Evolutionary conservation across 768 basidiomycete species (phyloP), one percentile per base, ranked within the genome.

Genomic region (Naganishia antarctica): DNA sequence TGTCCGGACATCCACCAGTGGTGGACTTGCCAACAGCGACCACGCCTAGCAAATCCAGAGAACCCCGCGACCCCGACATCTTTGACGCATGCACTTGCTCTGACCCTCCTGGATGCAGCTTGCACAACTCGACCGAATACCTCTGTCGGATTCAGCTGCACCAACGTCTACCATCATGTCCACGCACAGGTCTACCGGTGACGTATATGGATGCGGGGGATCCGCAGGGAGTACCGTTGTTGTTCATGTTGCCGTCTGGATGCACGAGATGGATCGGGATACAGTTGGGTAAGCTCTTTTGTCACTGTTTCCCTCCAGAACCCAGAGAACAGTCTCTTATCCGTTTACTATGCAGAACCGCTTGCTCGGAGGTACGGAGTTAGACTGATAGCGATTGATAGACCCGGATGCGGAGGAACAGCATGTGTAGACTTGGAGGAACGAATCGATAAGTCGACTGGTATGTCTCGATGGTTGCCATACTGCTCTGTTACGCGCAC

Each of bases 371-470:
- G 62, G 15, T 73, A 73, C 63, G 69, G 72, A 3, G 48, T 74
- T 12, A 43, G 73, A 32, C 47, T 73, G 43, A 72, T 74, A n/a
- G 68, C 68, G 13, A 65, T 74, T 7, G 73, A 74, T 66, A 67
- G 73, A 50, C 73, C 73, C 15, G 73, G 73, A 28, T 65, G 67
- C 12, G 73, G 73, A 29, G 71, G 64, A 7, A 74, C 71, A 1
- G 68, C 68, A 3, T 48, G 51, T 34, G 73, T 74, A 1, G 66
- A 67, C 7, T 61, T 74, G 5, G 50, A n/a, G 7, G 66, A 72
- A 12, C 61, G 73, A 23, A 70, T 74, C 26, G 65, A 68, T 45
- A 31, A 49, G 32, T 70, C 66, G 45, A 69, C 69, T 50, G 64
- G 73, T 74, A n/a, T 50, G 70, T 67, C 21, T 44, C 43, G 15